Percentiles rank a stretch among this genome's conserved stretches.
These are phyloP conservation scores for Pholiota microspora DNA, from an alignment of 768 basidiomycete genomes.

Conservation along the genomic window DNA sequence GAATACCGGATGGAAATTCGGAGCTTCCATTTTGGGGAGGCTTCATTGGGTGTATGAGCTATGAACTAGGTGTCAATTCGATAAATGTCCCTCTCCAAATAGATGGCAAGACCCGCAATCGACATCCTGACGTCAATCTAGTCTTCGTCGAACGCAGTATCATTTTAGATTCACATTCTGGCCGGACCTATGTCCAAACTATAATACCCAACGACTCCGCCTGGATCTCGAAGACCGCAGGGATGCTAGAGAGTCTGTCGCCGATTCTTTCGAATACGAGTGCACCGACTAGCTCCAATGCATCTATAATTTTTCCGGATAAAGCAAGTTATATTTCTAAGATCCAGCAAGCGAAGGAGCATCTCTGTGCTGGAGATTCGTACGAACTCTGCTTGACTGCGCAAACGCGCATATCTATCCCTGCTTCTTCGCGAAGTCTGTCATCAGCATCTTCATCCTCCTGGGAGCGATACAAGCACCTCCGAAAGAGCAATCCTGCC, in stretches of 20 bases:
- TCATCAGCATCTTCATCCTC: constrained; percentile 42
- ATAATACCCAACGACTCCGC: constrained; percentile 51
- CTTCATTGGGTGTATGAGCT: constrained; percentile 73
- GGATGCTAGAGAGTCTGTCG: constrained; percentile 25
- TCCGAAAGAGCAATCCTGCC: constrained; percentile 81
- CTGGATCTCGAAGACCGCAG: constrained; percentile 55
- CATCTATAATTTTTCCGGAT: constrained; percentile 51
- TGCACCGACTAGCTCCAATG: constrained; percentile 3
- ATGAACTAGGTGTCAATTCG: constrained; percentile 69
- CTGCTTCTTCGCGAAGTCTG: constrained; percentile 23
- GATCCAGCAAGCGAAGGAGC: constrained; percentile 70
- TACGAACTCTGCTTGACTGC: constrained; percentile 94
- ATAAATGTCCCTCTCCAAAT: constrained; percentile 43
- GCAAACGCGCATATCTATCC: constrained; percentile 55
- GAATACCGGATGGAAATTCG: constrained; percentile 43
- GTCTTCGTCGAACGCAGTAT: constrained; percentile 79
- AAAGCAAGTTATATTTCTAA: constrained; percentile 60
- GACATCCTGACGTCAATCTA: constrained; percentile 72
- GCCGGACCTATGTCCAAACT: constrained; percentile 61
- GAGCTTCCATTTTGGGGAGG: constrained; percentile 84
- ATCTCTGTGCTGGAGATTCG: constrained; percentile 80
- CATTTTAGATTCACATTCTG: constrained; percentile 55
- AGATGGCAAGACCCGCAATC: constrained; percentile 19
- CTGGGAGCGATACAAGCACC: constrained; percentile 72
- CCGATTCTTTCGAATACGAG: constrained; percentile 3